A percentile compares a stretch with the other conserved stretches of the same genome.
phyloP scores from a whole-genome alignment of 1,284 basidiomycete species.

The Earliella scabrosa region DNA sequence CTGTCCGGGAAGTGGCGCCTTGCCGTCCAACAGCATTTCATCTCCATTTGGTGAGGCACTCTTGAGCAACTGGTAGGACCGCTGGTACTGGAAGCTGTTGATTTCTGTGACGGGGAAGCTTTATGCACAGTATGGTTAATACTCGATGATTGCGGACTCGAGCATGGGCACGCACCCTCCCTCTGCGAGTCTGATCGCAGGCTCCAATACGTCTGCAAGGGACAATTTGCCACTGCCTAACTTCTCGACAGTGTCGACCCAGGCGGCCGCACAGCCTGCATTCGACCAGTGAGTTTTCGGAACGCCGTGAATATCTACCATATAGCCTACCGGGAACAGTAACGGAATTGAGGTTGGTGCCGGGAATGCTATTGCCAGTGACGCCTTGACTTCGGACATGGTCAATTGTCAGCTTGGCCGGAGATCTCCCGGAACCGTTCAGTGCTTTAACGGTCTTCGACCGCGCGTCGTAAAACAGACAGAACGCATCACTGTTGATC shows the following conservation, averaged over 20 bases:
- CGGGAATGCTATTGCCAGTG: conserved; percentile 67
- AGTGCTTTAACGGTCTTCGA: conserved; percentile 81
- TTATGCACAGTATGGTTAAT: neutral
- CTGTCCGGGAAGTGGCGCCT: conserved; percentile 79
- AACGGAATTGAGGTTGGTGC: conserved; percentile 82
- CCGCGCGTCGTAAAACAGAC: conserved; percentile 87
- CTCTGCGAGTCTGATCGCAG: conserved; percentile 85
- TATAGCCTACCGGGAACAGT: conserved; percentile 79
- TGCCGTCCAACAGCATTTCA: conserved; percentile 86
- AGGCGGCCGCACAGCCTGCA: conserved; percentile 87
- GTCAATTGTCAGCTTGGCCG: conserved; percentile 79
- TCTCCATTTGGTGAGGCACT: conserved; percentile 80
- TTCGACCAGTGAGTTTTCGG: neutral
- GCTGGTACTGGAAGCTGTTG: conserved; percentile 75
- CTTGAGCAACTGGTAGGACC: conserved; percentile 76
- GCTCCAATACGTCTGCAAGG: conserved; percentile 83
- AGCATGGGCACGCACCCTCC: conserved; percentile 78
- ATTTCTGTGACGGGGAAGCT: conserved; percentile 85
- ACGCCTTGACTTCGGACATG: conserved; percentile 75
- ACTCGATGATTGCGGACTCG: too few species aligned
- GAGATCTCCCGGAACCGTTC: conserved; percentile 88
- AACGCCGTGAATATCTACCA: neutral
- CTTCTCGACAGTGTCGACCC: conserved; percentile 86
- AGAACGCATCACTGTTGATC: conserved; percentile 80
- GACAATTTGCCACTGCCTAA: conserved; percentile 86